Base-by-base conservation (phyloP, 2,329 filamentous ascomycete species). In the Dichotomopilus funicola region DNA sequence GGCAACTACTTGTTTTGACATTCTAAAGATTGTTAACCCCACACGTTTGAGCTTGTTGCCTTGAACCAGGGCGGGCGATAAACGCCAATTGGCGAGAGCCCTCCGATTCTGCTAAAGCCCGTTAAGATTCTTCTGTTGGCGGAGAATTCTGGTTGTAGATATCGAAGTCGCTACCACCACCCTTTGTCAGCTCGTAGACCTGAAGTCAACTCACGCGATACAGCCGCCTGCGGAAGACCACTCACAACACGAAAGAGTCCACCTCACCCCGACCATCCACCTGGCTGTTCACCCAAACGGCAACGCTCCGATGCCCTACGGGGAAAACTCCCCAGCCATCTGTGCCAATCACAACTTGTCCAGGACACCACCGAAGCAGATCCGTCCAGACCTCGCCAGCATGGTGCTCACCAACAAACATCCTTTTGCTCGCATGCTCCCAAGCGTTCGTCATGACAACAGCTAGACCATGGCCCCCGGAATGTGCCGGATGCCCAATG, bases 311-410 rank as follows among this genome's bases (percentile, higher is more conserved):
- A 5, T 73, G 73, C 9, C 70, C 70, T 41, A 80, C 81, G 0
- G 73, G 73, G 61, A 88, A 88, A 11, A 72, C 56, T 0, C 79
- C 85, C 63, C 74, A 85, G 0, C 85, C 85, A 36, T 79, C 72
- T 1, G 72, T 67, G 60, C 82, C 82, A 61, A 88, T 85, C 12
- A 71, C 67, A 0, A 87, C 78, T 58, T 80, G 74, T 0, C 75
- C 75, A 49, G 78, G 64, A 54, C 75, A 74, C 75, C 77, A 80
- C 6, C 72, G 77, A 51, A 84, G 66, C 1, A 88, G 64, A 70
- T 88, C 84, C 0, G 79, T 82, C 84, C 85, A 88, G 41, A 71
- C 67, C 69, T 87, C 80, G 0, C 80, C 82, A 0, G 74, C 73
- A 64, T 84, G 81, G 49, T 71, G 69, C 49, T 73, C 67, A 0